A percentile compares a stretch with the other conserved stretches of the same genome.
phyloP scores from a whole-genome alignment of 331 rosid genomes.

The Acacia concinna region DNA sequence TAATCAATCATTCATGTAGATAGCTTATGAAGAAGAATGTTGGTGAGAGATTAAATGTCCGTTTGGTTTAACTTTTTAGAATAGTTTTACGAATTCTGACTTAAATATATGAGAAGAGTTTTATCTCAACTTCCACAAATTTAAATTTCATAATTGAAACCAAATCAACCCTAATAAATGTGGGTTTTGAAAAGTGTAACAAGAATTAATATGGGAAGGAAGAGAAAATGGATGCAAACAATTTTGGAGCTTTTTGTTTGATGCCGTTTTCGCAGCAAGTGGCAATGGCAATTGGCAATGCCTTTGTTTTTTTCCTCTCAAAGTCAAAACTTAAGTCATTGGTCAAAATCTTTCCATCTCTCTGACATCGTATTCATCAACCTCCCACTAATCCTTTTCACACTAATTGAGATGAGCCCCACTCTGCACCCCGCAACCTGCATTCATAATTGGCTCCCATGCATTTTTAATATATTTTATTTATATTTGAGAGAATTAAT shows the following conservation, averaged over 20 bases:
- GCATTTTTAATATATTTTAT: background rate
- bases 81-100: too few species aligned
- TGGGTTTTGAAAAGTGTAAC: background rate
- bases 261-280: background rate
- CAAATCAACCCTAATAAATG: too few species aligned
- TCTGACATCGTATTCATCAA: background rate
- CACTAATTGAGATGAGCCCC: background rate
- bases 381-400: background rate
- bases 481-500: too few species aligned
- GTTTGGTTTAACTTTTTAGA: too few species aligned
- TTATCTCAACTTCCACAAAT: too few species aligned
- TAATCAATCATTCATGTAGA: too few species aligned
- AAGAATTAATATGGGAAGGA: background rate
- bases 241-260: background rate
- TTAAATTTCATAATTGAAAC: too few species aligned
- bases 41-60: too few species aligned
- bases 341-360: background rate
- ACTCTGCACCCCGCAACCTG: background rate
- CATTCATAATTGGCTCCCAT: background rate
- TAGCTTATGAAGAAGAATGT: too few species aligned
- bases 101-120: too few species aligned
- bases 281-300: background rate
- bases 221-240: background rate
- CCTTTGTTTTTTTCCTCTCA: background rate
- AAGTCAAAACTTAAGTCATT: background rate